Evolutionary conservation across 2,329 filamentous ascomycete species (phyloP), one percentile per base, ranked within the genome.

Genomic region (Alternaria viburni): DNA sequence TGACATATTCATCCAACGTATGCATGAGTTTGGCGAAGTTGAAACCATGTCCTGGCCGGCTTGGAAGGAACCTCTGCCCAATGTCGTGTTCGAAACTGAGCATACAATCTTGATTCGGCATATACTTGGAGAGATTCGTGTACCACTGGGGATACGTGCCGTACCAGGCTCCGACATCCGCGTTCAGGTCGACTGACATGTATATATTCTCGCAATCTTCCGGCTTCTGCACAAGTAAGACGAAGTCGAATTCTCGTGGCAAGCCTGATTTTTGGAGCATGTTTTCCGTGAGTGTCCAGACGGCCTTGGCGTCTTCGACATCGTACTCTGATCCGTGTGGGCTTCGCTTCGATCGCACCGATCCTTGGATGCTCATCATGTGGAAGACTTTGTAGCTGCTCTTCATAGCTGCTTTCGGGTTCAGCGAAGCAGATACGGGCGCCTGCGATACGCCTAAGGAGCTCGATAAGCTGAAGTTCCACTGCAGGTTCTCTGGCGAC

Each of bases 211-310:
- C 80, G 23, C 80, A 72, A n/a, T 78, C 70, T 8, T 77, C 70
- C 6, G 81, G 82, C 61, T 84, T 84, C 55, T 83, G 80, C 10
- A 86, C 74, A 6, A 86, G 71, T 74, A 86, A 80, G 15, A 84
- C 83, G 66, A 86, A 85, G 3, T 84, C 85, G 54, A 86, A 85
- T 60, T 86, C 84, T 9, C 84, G 79, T 10, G 84, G 84, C 5
- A 86, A 70, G 3, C 84, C 84, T 5, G 82, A 83, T 23, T 80
- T 78, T 65, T 86, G 83, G 9, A 85, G 72, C 41, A 69, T 65
- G 59, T 86, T 86, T 57, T 86, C 84, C 57, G 84, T 82, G 2
- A 86, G 74, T 5, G 84, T 84, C 84, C 83, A 86, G 13, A 85
- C 79, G 9, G 85, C 77, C 64, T 83, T 81, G 3, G 78, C 82